Conservation (phyloP, 148 eudicot genomes). For the Camellia granthamiana region DNA sequence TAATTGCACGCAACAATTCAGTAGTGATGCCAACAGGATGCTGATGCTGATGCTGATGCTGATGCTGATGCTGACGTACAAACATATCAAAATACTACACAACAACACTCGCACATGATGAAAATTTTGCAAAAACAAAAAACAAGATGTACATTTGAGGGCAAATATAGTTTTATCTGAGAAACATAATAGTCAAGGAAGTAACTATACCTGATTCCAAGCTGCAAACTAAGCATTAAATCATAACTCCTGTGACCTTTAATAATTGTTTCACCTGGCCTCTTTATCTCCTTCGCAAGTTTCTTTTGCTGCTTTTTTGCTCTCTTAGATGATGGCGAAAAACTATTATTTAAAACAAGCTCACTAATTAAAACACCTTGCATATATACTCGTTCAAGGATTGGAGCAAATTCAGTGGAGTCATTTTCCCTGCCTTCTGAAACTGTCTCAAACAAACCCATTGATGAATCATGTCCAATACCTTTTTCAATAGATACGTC, state of each 20-base stretch:
- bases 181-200: conserved; percentile 3
- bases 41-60: background rate
- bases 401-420: conserved; percentile 44
- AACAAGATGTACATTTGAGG: background rate
- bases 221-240: conserved; percentile 96
- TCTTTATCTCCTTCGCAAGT: conserved; percentile 75
- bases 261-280: conserved; percentile 90
- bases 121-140: background rate
- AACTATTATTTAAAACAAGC: conserved; percentile 59
- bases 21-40: background rate
- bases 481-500: conserved; percentile 89
- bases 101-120: background rate
- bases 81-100: background rate
- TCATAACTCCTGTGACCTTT: conserved; percentile 99
- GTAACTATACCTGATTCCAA: conserved; percentile 77
- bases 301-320: conserved; percentile 63
- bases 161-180: background rate
- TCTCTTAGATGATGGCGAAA: conserved; percentile 64
- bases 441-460: conserved; percentile 41
- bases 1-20: background rate
- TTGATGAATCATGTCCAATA: conserved; percentile 53
- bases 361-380: conserved; percentile 96
- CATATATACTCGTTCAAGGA: conserved; percentile 94
- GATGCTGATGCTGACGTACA: background rate
- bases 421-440: conserved; percentile 50